Evolutionary conservation across 2,329 filamentous ascomycete genomes (phyloP), one percentile per base, ranked within the genome.

Genomic region (Pezicula neosporulosa): DNA sequence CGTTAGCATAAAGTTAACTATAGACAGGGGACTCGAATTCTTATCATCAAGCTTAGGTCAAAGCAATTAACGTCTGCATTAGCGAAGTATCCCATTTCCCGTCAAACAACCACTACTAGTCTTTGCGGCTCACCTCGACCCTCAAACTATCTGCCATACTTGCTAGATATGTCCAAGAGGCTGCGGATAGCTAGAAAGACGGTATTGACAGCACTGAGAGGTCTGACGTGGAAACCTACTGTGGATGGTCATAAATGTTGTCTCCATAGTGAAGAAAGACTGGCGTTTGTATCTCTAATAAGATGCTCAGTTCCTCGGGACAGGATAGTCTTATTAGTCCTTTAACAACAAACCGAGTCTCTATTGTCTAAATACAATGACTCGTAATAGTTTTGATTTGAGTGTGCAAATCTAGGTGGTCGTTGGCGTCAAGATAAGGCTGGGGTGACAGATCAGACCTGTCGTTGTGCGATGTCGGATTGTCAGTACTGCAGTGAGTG

Each of bases 221-320:
- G 28, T 30, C 28, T 30, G 28, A 30, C 2, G 28, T 3, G 50
- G 44, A 37, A 52, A 76, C 84, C 74, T 72, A 89, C 90, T 90
- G 67, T 94, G 90, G 66, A 95, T 94, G 60, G 89, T 91, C 73
- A 95, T 94, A 72, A 95, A 95, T 30, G 90, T 94, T 60, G 87
- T 87, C 71, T 92, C 88, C 88, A 90, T 89, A 57, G 66, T 68
- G 64, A 63, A 56, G 57, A 60, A 59, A 54, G 42, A 15, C 60
- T 63, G 61, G 61, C 60, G 58, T 64, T 60, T 62, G 56, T 63
- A 66, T 63, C 62, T 65, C 60, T 64, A 64, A 64, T 56, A 66
- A 63, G 63, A 65, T 65, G 60, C 62, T 65, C 63, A 65, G 63
- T 57, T 57, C 60, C 60, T 52, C 56, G 37, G 47, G 55, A 38